phyloP scores from a whole-genome alignment of 108 stramenopile species.

The Skeletonema potamos region DNA sequence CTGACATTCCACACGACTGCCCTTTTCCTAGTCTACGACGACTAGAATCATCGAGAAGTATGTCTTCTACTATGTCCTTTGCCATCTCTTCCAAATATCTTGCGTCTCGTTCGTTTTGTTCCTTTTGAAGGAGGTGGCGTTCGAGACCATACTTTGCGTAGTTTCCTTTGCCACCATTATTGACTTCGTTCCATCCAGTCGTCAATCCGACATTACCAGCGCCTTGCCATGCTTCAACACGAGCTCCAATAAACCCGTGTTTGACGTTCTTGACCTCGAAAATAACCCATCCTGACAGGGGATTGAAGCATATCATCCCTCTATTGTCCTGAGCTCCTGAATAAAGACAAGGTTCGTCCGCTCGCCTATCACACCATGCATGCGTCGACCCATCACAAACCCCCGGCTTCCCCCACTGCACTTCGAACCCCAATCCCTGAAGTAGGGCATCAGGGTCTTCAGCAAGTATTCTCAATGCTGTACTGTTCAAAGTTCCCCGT shows the following conservation, averaged over 20 bases:
- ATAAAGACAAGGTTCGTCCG: constrained; percentile 4
- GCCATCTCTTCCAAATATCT: constrained; percentile 18
- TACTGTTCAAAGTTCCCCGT: neutral
- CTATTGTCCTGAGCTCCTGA: constrained; percentile 27
- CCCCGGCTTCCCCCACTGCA: constrained; percentile 27
- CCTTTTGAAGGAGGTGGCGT: constrained; percentile 15
- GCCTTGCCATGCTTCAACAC: constrained; percentile 32
- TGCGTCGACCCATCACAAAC: constrained; percentile 37
- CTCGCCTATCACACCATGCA: constrained; percentile 26
- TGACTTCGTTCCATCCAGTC: constrained; percentile 29
- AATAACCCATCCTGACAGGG: constrained; percentile 35
- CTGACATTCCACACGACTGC: constrained; percentile 19
- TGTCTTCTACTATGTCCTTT: constrained; percentile 21
- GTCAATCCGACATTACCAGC: neutral
- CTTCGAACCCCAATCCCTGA: constrained; percentile 30
- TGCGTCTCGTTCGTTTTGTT: neutral
- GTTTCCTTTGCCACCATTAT: constrained; percentile 43
- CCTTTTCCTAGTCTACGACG: constrained; percentile 17
- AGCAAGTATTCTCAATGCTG: neutral
- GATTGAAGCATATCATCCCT: constrained; percentile 32
- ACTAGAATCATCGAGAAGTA: constrained; percentile 6
- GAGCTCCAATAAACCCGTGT: constrained; percentile 38
- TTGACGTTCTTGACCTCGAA: constrained; percentile 38
- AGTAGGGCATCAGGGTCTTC: constrained; percentile 8
- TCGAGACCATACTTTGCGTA: constrained; percentile 25